A percentile compares a stretch with the other conserved stretches of the same genome.
phyloP scores from a whole-genome alignment of 495 filamentous ascomycete genomes.

The Bryoglossum gracile region DNA sequence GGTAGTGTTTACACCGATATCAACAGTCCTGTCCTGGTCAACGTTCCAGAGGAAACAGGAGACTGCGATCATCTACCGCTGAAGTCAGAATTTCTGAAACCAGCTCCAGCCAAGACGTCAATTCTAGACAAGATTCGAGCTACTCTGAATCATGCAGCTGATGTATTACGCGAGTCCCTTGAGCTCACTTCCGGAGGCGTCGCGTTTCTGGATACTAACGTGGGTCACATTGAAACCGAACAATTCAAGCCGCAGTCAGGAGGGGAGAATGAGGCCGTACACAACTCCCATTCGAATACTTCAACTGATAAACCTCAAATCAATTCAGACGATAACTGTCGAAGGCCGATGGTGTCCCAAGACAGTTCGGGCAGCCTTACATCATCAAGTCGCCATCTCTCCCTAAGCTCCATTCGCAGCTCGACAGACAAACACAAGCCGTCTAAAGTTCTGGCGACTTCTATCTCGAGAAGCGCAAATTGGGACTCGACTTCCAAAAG shows the following conservation, averaged over 20 bases:
- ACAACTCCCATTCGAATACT: constrained; percentile 1
- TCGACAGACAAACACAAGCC: constrained; percentile 15
- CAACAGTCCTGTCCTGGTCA: neutral
- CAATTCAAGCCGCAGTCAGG: neutral
- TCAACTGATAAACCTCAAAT: neutral
- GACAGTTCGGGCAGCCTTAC: neutral
- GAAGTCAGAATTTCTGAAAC: too few relatives aligned
- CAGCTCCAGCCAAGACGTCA: neutral
- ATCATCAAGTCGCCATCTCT: neutral
- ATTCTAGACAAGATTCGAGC: constrained; percentile 15
- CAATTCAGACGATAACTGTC: neutral
- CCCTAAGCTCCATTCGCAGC: constrained; percentile 1
- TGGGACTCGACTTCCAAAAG: constrained; percentile 2
- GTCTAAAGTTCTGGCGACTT: constrained; percentile 18
- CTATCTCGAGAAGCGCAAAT: neutral
- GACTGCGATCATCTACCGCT: neutral
- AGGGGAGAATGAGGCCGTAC: too few relatives aligned
- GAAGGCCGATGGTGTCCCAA: neutral
- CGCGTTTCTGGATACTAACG: constrained; percentile 16
- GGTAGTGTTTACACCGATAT: neutral
- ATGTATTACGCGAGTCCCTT: constrained; percentile 19
- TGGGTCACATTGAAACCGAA: constrained; percentile 8
- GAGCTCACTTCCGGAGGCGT: constrained; percentile 16
- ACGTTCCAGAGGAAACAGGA: neutral
- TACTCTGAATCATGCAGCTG: constrained; percentile 16